Percentiles rank a stretch among this genome's conserved stretches.
Evolutionary conservation across 139 green algal genomes (phyloP).

Genomic region (Zygnema cylindricum): DNA sequence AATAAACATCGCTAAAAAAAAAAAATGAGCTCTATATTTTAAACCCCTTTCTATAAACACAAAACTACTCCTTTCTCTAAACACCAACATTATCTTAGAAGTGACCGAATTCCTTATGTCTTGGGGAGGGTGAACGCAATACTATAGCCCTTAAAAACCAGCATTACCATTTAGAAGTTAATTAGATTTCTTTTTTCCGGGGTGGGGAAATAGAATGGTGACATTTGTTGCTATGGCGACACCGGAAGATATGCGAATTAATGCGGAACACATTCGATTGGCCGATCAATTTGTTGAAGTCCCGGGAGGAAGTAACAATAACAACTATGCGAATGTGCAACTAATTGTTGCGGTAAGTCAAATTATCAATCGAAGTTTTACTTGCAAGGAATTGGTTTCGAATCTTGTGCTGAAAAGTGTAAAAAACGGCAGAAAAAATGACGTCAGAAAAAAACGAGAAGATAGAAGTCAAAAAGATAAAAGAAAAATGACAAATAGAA

Average conservation of each 20-base stretch:
- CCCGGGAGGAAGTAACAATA: slow-evolving; percentile 92
- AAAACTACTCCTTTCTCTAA: too few relatives aligned
- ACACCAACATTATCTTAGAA: slow-evolving; percentile 7
- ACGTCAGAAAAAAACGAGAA: too few relatives aligned
- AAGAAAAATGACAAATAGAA: too few relatives aligned
- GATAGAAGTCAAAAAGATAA: too few relatives aligned
- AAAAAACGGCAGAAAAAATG: too few relatives aligned
- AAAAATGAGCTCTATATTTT: too few relatives aligned
- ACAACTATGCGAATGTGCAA: slow-evolving; percentile 98
- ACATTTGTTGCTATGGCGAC: slow-evolving; percentile 91
- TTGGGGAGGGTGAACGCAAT: neutral
- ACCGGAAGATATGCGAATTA: slow-evolving; percentile 86
- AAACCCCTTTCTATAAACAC: too few relatives aligned
- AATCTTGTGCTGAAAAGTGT: too few relatives aligned
- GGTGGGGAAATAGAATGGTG: neutral
- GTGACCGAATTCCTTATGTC: neutral
- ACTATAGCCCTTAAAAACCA: neutral
- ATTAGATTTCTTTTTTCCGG: neutral
- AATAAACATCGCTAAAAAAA: too few relatives aligned
- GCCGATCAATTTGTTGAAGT: slow-evolving; percentile 98
- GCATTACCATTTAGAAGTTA: neutral
- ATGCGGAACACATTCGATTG: slow-evolving; percentile 92
- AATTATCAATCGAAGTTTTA: too few relatives aligned
- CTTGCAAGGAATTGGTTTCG: too few relatives aligned
- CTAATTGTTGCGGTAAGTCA: slow-evolving; percentile 76